Conservation (phyloP, 176 grass and related monocot genomes). For the Pontederia crassipes region DNA sequence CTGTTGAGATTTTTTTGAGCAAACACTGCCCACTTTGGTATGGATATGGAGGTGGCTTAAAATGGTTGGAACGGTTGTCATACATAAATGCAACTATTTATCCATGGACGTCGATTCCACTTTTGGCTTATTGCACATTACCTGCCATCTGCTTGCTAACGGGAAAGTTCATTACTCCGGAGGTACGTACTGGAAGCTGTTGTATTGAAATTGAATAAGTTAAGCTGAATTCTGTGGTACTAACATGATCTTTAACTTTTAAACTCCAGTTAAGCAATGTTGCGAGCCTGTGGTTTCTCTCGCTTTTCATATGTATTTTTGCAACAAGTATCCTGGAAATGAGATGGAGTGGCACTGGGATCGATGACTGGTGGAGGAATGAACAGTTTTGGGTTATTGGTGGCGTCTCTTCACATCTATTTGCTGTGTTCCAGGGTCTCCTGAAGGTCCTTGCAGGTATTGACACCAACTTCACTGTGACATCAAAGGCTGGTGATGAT, state of each 20-base stretch:
- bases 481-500: conserved; percentile 54
- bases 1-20: conserved; percentile 74
- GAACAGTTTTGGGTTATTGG: conserved; percentile 81
- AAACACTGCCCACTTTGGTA: conserved; percentile 70
- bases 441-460: conserved; percentile 62
- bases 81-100: conserved; percentile 64
- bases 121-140: conserved; percentile 62
- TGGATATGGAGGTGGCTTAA: conserved; percentile 54
- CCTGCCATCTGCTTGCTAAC: conserved; percentile 65
- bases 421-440: conserved; percentile 58
- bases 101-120: conserved; percentile 63
- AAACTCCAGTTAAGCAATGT: conserved; percentile 44
- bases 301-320: conserved; percentile 63
- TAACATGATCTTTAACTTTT: not conserved
- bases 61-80: conserved; percentile 56
- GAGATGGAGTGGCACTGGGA: conserved; percentile 65
- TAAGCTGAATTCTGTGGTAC: not conserved
- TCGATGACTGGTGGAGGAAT: conserved; percentile 69
- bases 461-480: conserved; percentile 64
- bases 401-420: conserved; percentile 53
- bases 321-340: conserved; percentile 58
- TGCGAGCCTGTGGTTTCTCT: conserved; percentile 66
- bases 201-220: not conserved
- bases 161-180: conserved; percentile 57
- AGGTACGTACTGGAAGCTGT: conserved; percentile 23